Conservation (phyloP, 768 basidiomycete species). For the Suillus tomentosus region DNA sequence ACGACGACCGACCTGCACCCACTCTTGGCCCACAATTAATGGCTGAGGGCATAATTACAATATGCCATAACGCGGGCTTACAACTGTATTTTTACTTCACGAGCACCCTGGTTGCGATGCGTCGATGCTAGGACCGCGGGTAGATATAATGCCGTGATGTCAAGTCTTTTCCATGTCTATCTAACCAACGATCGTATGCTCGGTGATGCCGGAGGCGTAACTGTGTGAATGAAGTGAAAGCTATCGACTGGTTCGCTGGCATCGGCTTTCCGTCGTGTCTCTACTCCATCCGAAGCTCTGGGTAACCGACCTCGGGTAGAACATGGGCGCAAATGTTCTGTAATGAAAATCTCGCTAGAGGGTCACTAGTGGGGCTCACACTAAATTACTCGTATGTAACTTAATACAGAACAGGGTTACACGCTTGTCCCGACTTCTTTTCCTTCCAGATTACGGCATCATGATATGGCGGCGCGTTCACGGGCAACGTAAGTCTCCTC, state of each 20-base stretch:
- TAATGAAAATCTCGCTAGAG: neutral
- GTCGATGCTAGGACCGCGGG: neutral
- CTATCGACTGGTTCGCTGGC: neutral
- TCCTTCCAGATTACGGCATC: neutral
- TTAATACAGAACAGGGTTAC: slow-evolving; percentile 4
- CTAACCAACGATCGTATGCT: neutral
- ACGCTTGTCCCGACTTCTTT: neutral
- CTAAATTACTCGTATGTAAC: neutral
- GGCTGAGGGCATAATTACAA: slow-evolving; percentile 21
- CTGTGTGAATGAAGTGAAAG: neutral
- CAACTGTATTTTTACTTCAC: slow-evolving; percentile 3
- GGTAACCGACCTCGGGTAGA: neutral
- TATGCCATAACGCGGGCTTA: slow-evolving; percentile 21
- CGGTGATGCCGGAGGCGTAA: slow-evolving; percentile 9
- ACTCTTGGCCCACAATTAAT: neutral
- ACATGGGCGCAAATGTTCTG: neutral
- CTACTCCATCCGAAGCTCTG: too few relatives aligned
- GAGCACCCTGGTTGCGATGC: slow-evolving; percentile 2
- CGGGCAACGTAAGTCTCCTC: neutral
- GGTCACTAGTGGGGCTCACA: neutral
- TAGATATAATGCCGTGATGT: slow-evolving; percentile 4
- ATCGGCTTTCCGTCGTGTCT: neutral
- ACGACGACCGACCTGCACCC: neutral
- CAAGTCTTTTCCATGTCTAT: neutral
- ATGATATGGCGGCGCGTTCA: neutral